A percentile compares a stretch with the other conserved stretches of the same genome.
phyloP scores from a whole-genome alignment of 345 rosid species.

The Anacardium occidentale region DNA sequence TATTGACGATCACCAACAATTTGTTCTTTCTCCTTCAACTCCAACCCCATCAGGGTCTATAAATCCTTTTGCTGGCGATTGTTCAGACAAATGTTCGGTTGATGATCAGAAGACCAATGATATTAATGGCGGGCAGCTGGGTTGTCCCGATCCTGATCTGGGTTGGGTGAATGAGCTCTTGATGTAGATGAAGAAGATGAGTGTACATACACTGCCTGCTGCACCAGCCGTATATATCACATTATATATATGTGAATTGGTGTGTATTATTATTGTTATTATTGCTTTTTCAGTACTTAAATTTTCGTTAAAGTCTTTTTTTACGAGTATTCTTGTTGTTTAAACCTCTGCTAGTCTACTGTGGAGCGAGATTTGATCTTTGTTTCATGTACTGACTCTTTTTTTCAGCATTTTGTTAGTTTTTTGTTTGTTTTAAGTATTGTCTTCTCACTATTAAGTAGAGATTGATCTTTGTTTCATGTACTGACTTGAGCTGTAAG shows the following conservation, averaged over 20 bases:
- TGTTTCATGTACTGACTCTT: neutral
- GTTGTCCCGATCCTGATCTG: constrained; percentile 60
- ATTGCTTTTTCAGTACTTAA: constrained; percentile 5
- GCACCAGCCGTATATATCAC: constrained; percentile 23
- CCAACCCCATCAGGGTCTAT: constrained; percentile 28
- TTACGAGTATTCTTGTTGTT: neutral
- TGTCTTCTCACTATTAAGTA: neutral
- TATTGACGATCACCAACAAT: constrained; percentile 40
- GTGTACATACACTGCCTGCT: constrained; percentile 20
- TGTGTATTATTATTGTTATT: constrained; percentile 19
- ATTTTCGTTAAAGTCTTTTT: neutral
- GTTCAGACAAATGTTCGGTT: constrained; percentile 16
- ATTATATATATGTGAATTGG: constrained; percentile 21
- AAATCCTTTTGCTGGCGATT: constrained; percentile 16
- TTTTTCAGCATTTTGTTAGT: too few species aligned
- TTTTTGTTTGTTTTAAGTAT: neutral
- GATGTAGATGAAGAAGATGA: constrained; percentile 37
- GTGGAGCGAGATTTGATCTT: neutral
- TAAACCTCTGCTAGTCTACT: neutral
- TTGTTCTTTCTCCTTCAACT: constrained; percentile 59
- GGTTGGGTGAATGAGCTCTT: constrained; percentile 94
- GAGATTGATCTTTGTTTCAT: neutral
- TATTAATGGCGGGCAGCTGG: neutral
- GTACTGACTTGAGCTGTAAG: constrained; percentile 16
- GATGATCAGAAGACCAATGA: constrained; percentile 5